Evolutionary conservation across 768 basidiomycete genomes (phyloP).

Genomic region (button mushroom (Agaricus bisporus)): DNA sequence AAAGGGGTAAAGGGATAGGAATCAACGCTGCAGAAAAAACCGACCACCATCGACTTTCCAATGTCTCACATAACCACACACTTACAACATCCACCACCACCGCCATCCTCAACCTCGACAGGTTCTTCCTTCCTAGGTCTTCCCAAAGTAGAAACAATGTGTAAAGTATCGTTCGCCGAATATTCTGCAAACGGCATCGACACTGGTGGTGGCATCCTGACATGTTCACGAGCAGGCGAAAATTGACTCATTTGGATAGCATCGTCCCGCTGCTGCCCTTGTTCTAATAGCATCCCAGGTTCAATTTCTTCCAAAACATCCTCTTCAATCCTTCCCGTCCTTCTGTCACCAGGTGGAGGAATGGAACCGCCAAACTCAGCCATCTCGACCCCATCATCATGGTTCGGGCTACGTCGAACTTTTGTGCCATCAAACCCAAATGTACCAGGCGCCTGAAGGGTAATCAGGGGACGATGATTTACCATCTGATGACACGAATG

Average conservation of each 20-base stretch:
- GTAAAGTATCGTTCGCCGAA: slow-evolving; percentile 20
- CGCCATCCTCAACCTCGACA: slow-evolving; percentile 30
- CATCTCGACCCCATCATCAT: slow-evolving; percentile 47
- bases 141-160: background rate
- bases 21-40: background rate
- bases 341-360: slow-evolving; percentile 16
- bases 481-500: background rate
- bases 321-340: background rate
- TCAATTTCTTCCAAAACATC: background rate
- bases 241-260: slow-evolving; percentile 18
- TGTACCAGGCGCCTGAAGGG: slow-evolving; percentile 69
- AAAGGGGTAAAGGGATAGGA: background rate
- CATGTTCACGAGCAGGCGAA: slow-evolving; percentile 21
- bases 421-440: slow-evolving; percentile 76
- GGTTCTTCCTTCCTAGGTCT: slow-evolving; percentile 17
- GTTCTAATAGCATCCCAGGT: slow-evolving; percentile 4
- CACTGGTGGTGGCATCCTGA: slow-evolving; percentile 36
- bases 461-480: slow-evolving; percentile 1
- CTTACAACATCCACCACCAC: slow-evolving; percentile 68
- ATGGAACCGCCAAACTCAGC: slow-evolving; percentile 49
- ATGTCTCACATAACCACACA: slow-evolving; percentile 74
- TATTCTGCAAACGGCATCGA: slow-evolving; percentile 67
- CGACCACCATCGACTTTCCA: background rate
- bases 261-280: slow-evolving; percentile 15
- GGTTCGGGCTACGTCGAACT: slow-evolving; percentile 43